Conservation (phyloP, 192 early-diverging fungal genomes). For the Linnemannia zychae region DNA sequence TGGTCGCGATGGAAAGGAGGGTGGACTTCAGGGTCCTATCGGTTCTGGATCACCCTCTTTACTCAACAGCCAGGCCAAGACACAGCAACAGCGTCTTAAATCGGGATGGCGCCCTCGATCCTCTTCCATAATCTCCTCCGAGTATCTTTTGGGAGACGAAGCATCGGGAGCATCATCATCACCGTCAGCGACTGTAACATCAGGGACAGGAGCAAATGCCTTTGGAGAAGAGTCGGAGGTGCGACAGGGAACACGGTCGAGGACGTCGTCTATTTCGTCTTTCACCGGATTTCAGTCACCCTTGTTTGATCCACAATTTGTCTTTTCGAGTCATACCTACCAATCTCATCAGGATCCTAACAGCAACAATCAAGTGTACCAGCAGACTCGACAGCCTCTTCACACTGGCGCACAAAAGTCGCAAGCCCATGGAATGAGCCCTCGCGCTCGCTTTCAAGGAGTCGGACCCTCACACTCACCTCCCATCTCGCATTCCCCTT, state of each 20-base stretch:
- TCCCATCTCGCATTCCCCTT: conserved; percentile 17
- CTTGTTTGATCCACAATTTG: conserved; percentile 33
- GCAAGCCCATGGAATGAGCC: conserved; percentile 18
- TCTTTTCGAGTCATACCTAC: conserved; percentile 16
- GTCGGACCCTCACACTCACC: conserved; percentile 18
- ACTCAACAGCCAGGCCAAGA: neutral
- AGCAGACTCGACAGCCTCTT: conserved; percentile 1
- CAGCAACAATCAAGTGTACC: neutral
- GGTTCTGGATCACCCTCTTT: conserved; percentile 18
- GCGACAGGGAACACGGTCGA: conserved; percentile 21
- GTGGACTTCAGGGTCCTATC: neutral
- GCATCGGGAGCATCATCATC: neutral
- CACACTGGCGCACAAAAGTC: neutral
- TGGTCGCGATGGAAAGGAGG: conserved; percentile 26
- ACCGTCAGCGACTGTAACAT: neutral
- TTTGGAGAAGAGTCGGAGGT: neutral
- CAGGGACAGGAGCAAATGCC: neutral
- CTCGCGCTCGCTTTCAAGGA: conserved; percentile 25
- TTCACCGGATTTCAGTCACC: conserved; percentile 40
- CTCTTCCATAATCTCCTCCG: conserved; percentile 12
- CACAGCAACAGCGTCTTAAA: conserved; percentile 16
- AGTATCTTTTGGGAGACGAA: conserved; percentile 10
- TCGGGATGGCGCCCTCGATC: conserved; percentile 25
- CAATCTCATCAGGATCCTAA: conserved; percentile 17
- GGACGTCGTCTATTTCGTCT: conserved; percentile 40